These are phyloP conservation scores for Eutypella sp. DNA, from an alignment of 2,329 filamentous ascomycete genomes.

Conservation along the genomic window DNA sequence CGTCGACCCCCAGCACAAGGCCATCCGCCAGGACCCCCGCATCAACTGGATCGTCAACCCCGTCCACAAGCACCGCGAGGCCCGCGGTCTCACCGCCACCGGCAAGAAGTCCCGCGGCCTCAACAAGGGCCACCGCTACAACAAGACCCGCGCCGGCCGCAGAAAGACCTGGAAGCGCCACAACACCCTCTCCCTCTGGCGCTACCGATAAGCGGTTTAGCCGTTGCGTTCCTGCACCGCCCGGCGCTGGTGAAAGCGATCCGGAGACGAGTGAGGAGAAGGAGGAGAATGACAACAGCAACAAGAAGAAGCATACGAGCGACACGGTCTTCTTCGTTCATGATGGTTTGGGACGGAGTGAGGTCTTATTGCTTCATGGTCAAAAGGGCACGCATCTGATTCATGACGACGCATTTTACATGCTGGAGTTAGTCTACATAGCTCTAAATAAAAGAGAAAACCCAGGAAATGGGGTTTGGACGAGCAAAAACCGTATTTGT, in stretches of 20 bases:
- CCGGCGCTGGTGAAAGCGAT: not conserved
- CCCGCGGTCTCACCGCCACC: constrained; percentile 92
- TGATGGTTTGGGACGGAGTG: constrained; percentile 24
- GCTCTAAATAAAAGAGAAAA: constrained; percentile 27
- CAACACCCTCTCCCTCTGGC: constrained; percentile 98
- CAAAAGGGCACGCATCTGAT: constrained; percentile 24
- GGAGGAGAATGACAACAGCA: too few relatives aligned
- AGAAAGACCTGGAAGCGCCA: constrained; percentile 99
- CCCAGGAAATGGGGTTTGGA: constrained; percentile 19
- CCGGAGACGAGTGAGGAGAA: too few relatives aligned
- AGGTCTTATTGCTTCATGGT: constrained; percentile 27
- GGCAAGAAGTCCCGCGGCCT: constrained; percentile 99
- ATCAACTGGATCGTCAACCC: constrained; percentile 99
- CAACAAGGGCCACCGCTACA: constrained; percentile 98
- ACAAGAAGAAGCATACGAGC: constrained; percentile 11
- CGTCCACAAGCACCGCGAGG: constrained; percentile 99
- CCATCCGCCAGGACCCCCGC: constrained; percentile 96
- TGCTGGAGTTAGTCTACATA: constrained; percentile 28
- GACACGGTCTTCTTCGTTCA: constrained; percentile 13
- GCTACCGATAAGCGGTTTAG: constrained; percentile 76
- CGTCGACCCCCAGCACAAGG: constrained; percentile 99
- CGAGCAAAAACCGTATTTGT: constrained; percentile 11
- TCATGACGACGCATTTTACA: constrained; percentile 26
- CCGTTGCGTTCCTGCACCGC: too few relatives aligned
- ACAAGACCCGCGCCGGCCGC: constrained; percentile 94